Evolutionary conservation across 179 eudicot species (phyloP).

Genomic region (Spergularia azorica): DNA sequence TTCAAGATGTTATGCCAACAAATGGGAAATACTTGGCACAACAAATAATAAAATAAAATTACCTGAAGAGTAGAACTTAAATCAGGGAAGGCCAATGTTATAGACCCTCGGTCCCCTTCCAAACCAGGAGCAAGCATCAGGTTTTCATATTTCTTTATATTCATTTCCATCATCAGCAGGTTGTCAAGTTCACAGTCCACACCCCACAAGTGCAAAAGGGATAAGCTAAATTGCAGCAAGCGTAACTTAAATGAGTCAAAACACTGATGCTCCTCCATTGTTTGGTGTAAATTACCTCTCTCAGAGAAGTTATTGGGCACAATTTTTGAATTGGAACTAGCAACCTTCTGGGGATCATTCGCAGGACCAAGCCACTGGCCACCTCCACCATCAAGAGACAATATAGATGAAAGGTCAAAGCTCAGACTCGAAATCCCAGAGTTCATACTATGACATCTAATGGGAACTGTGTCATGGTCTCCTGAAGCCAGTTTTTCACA

Average conservation of each 20-base stretch:
- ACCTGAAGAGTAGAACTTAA: conserved; percentile 75
- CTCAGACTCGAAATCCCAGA: conserved; percentile 75
- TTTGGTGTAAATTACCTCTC: conserved; percentile 32
- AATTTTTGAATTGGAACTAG: conserved; percentile 30
- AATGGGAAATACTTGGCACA: conserved; percentile 23
- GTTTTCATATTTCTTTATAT: conserved; percentile 57
- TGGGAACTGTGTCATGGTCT: conserved; percentile 48
- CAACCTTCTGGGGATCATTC: conserved; percentile 27
- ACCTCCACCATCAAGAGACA: conserved; percentile 47
- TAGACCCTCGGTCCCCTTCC: conserved; percentile 86
- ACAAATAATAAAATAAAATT: conserved; percentile 29
- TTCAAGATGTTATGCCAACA: conserved; percentile 32
- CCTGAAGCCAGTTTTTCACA: conserved; percentile 28
- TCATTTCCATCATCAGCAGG: conserved; percentile 71
- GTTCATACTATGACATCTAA: conserved; percentile 69
- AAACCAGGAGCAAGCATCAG: conserved; percentile 77
- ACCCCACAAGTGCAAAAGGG: conserved; percentile 87
- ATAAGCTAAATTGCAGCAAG: conserved; percentile 74
- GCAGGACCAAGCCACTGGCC: conserved; percentile 27
- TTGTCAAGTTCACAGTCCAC: conserved; percentile 74
- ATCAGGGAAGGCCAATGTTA: conserved; percentile 84
- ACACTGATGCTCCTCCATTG: conserved; percentile 33
- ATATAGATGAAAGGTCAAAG: conserved; percentile 74
- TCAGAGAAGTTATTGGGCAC: conserved; percentile 31
- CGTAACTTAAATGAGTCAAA: conserved; percentile 41